Base-by-base conservation (phyloP, 2,329 filamentous ascomycete species). In the Sarocladium oryzae region DNA sequence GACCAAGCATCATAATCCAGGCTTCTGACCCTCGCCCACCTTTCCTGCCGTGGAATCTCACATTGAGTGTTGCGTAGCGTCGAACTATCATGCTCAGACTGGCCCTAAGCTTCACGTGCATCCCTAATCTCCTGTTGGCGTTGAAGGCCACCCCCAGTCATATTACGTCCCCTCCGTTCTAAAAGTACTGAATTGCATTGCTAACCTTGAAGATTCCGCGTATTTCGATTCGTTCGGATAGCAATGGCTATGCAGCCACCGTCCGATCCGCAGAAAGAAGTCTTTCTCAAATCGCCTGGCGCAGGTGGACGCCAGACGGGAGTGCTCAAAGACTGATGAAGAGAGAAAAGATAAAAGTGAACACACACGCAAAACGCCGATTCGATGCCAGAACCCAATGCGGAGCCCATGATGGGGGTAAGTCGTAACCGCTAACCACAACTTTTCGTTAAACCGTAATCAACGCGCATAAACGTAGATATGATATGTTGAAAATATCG, bases 381-480 rank as follows among this genome's bases (percentile, higher is more conserved):
- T 48, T 33, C 28, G 26, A 48, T 48, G 43, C 43, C 43, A 48
- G 20, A 43, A 18, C 43, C 26, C 43, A 48, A 48, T 33, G 43
- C 28, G 18, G 10, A 33, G 40, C 43, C 28, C 43, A 32, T 18
- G 24, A 20, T 33, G 15, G 33, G 43, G 24, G 43, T 33, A 16
- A 48, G 5, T 48, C 43, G 43, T 48, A 33, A 48, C 15, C 43
- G 43, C 26, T 48, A 48, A 48, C 21, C 43, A 23, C 43, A 48
- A 48, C 28, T 48, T 32, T 48, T 48, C 43, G 43, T 48, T 15
- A 48, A 33, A 32, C 40, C 43, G 28, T 48, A 21, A 20, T 32
- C 24, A 26, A 48, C 16, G 28, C 20, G 24, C 43, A 33, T 48
- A n/a, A 18, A 30, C 16, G 24, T 33, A 26, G 23, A 48, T 48